Base-by-base conservation (phyloP, 345 rosid species). In the Hevea brasiliensis region DNA sequence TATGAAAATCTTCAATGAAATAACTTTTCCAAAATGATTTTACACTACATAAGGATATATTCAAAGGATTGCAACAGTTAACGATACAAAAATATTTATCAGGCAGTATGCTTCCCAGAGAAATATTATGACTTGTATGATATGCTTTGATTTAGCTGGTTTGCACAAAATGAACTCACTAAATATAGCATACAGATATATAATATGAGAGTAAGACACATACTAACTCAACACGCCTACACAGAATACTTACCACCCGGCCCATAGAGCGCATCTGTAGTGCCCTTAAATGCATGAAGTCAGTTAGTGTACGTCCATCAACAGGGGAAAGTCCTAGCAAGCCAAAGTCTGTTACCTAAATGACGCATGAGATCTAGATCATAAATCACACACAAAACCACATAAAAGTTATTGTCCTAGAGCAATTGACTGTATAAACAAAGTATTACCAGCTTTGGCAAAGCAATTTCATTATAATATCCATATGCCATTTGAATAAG, bases 321-420 rank as follows among this genome's bases (percentile, higher is more conserved):
- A 94, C 98, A 2, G 98, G 98, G 55, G 98, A 94, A 84, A 94
- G 98, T 84, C 92, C 98, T 56, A 94, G 94, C 71, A 94, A 94
- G 71, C 96, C 98, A 83, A 94, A 94, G 83, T 94, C 98, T 74
- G 96, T 92, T 73, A 94, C 98, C 98, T 94, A 81, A n/a, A 74
- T 65, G 59, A 68, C 69, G 68, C 45, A 75, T 8, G 59, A 70
- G 45, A 76, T 59, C 77, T 47, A 48, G 71, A 61, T 63, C 65
- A 72, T 45, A 32, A 71, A 27, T 75, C 57, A 32, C 27, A 27
- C 35, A 73, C 29, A 63, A 72, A 18, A 18, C 54, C 15, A 9
- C 8, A 13, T 32, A 32, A 32, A 32, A 32, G 2, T 32, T 10
- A 24, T 57, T 32, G 24, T 24, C 14, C 47, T 27, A 32, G 32